Conservation (phyloP, 257 asterid species). For the Forsythia viridissima region DNA sequence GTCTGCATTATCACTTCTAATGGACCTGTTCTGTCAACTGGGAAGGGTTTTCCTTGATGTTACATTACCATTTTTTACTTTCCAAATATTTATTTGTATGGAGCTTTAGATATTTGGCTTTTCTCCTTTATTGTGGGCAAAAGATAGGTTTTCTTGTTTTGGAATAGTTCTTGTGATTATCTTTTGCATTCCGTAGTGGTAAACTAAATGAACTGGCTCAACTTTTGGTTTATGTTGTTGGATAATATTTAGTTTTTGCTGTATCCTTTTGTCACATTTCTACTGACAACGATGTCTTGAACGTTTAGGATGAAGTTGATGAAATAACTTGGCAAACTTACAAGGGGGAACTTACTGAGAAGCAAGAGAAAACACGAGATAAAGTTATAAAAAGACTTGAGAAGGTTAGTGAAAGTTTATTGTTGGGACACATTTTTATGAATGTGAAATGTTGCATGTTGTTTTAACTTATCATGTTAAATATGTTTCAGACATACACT, state of each 20-base stretch:
- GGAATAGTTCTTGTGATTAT: not conserved
- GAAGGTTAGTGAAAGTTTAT: slow-evolving; percentile 55
- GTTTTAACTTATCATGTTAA: slow-evolving; percentile 1
- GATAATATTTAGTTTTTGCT: not conserved
- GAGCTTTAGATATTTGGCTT: not conserved
- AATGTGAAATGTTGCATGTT: not conserved
- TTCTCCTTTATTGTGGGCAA: slow-evolving; percentile 7
- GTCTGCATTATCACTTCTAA: not conserved
- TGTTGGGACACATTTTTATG: slow-evolving; percentile 5
- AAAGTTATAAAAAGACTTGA: slow-evolving; percentile 91
- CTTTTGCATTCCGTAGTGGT: not conserved
- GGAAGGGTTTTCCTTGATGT: not conserved
- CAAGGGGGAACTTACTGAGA: slow-evolving; percentile 95
- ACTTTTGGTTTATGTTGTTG: not conserved
- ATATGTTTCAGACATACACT: slow-evolving; percentile 1
- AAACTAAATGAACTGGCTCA: not conserved
- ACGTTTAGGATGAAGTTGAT: slow-evolving; percentile 73
- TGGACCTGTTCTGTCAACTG: not conserved
- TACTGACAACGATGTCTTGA: slow-evolving; percentile 17
- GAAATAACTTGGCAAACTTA: slow-evolving; percentile 96
- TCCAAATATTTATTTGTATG: not conserved
- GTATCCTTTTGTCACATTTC: not conserved
- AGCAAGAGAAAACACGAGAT: slow-evolving; percentile 95
- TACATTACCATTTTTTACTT: not conserved
- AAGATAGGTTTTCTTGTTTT: slow-evolving; percentile 9